phyloP scores from a whole-genome alignment of 306 rosid genomes.

The Quercus dentata region DNA sequence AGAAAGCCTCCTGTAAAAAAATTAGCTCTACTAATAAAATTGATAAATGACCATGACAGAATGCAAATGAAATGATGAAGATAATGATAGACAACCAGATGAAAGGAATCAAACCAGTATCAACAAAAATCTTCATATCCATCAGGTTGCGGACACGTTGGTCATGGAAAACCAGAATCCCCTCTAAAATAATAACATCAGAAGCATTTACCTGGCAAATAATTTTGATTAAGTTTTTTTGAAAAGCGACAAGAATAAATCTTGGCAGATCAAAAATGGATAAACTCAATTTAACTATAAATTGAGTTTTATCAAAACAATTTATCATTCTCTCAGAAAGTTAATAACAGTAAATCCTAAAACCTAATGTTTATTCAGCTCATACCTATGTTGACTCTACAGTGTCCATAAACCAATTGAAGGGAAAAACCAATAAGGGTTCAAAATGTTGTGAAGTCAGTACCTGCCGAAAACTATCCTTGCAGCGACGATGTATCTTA shows the following conservation, averaged over 20 bases:
- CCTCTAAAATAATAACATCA: conserved; percentile 94
- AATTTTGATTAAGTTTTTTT: conserved; percentile 9
- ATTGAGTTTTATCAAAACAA: not conserved
- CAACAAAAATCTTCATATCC: conserved; percentile 98
- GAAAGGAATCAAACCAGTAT: conserved; percentile 59
- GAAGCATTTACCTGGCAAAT: conserved; percentile 83
- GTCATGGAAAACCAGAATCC: conserved; percentile 96
- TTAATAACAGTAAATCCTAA: not conserved
- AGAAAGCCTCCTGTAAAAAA: not conserved
- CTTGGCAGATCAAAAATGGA: not conserved
- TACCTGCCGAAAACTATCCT: conserved; percentile 92
- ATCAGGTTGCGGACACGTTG: conserved; percentile 85
- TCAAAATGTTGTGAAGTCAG: not conserved
- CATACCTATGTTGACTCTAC: not conserved
- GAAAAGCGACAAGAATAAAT: not conserved
- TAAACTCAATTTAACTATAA: not conserved
- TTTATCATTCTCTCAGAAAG: not conserved
- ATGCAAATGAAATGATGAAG: not conserved
- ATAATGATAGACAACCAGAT: not conserved
- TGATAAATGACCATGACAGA: not conserved
- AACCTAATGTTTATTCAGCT: not conserved
- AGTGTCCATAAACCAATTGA: not conserved
- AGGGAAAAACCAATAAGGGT: not conserved
- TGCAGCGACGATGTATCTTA: conserved; percentile 77
- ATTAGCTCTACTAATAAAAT: not conserved